Base-by-base conservation (phyloP, 1,284 basidiomycete genomes). In the Porogramme epimiltina region DNA sequence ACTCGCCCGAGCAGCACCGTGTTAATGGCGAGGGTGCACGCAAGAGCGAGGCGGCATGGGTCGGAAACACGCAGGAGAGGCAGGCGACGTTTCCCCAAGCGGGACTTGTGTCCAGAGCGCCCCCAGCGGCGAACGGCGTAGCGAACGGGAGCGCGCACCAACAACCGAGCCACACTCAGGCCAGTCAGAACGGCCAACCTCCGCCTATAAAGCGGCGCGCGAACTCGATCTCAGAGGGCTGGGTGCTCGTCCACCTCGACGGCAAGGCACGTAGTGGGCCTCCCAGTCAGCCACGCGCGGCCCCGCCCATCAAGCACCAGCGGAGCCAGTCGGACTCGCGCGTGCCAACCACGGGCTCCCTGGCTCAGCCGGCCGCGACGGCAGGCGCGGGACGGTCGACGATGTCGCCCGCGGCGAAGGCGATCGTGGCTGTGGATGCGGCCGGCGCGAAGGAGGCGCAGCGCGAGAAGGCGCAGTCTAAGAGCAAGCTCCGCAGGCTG, bases 191-290 rank as follows among this genome's bases (percentile, higher is more conserved):
- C 13, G 9, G 34, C 34, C n/a, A 4, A 16, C 46, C 18, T 25
- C 40, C 22, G 40, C 24, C 24, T 37, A 36, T 38, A 51, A 50
- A 37, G 20, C 47, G 26, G 23, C 57, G 48, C n/a, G 47, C 47
- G 18, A 47, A 56, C 43, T 54, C 60, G 54, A 52, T 56, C 45
- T 41, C 55, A 43, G 49, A 59, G 52, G 66, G 84, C 48, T 87
- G 84, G 84, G 85, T 87, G 4, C 66, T 87, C 42, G 79, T 87
- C 39, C 85, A 85, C 54, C 76, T 87, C 24, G 82, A 84, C 54
- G 74, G 74, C 31, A 55, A 59, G 33, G 50, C 54, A 22, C 58
- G 55, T 28, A 50, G 18, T 37, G 5, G 20, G n/a, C 1, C 36
- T 23, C 23, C 44, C 42, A 26, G 34, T 9, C 9, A 45, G 23